Base-by-base conservation (phyloP, 768 basidiomycete genomes). In the Macrocybe gigantea region DNA sequence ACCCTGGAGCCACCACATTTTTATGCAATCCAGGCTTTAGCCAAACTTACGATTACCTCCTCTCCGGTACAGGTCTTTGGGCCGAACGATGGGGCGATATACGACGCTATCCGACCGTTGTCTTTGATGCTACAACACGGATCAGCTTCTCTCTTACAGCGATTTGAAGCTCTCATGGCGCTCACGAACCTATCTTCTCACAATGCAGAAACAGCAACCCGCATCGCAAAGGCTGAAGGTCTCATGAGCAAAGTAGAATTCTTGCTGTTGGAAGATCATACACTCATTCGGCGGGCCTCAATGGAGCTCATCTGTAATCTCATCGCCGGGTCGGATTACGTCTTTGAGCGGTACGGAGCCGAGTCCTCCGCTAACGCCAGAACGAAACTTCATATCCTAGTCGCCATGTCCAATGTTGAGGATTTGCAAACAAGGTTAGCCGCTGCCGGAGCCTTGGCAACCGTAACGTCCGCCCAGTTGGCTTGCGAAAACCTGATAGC, bases 111-210 rank as follows among this genome's bases (percentile, higher is more conserved):
- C 48, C 77, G 84, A 2, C 93, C 93, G 0, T 72, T 98, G 43
- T 78, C 86, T 7, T 60, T 81, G 30, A 69, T 96, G 47, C 72
- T 98, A 33, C 77, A 80, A 36, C 82, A 87, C 58, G 66, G 80
- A 1, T 74, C 79, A 0, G 78, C 90, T 7, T 83, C 68, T 40
- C 76, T 88, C 33, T 70, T 98, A 5, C 92, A 96, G 59, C 78
- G 78, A 36, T 99, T 99, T 58, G 96, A 99, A 64, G 82, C 83
- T 3, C 72, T 94, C 56, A 97, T 98, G 95, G 94, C 93, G 1
- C 73, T 99, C 45, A 99, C 96, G 6, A 99, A 99, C 62, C 68
- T 98, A 38, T 84, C 95, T 0, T 93, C 93, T 12, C 76, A 89
- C 44, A 79, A 78, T 42, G 69, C 81, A 0, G 77, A 80, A 31